Conservation (phyloP, 805 yeast genomes). For the Brettanomyces anomalus region DNA sequence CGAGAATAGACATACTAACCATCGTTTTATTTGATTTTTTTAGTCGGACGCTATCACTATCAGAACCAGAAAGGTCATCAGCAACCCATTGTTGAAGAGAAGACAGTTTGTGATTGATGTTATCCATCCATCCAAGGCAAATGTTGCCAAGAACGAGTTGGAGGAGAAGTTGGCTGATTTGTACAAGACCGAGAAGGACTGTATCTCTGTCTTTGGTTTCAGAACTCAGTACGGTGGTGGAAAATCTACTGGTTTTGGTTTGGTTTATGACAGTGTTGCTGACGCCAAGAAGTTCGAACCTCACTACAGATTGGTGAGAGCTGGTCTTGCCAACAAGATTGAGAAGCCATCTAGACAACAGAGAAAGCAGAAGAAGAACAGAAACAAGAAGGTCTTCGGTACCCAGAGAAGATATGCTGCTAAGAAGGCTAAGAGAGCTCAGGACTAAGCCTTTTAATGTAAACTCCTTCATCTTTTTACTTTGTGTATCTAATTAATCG, state of each 20-base stretch:
- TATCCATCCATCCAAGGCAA: constrained; percentile 98
- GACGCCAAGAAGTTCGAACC: constrained; percentile 99
- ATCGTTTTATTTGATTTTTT: constrained; percentile 10
- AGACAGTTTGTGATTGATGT: constrained; percentile 99
- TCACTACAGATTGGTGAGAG: constrained; percentile 97
- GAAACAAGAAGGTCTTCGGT: constrained; percentile 98
- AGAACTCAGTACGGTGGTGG: constrained; percentile 99
- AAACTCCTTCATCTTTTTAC: constrained; percentile 2
- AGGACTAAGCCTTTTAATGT: constrained; percentile 43
- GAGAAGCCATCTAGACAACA: constrained; percentile 99
- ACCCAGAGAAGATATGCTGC: constrained; percentile 93
- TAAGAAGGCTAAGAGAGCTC: constrained; percentile 83
- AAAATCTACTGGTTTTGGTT: constrained; percentile 98
- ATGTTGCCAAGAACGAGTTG: constrained; percentile 98
- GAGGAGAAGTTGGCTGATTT: constrained; percentile 61
- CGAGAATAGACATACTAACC: constrained; percentile 8
- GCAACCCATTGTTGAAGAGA: constrained; percentile 99
- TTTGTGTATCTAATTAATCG: constrained; percentile 3
- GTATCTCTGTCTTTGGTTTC: constrained; percentile 95
- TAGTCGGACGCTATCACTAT: constrained; percentile 99
- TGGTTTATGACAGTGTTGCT: constrained; percentile 95
- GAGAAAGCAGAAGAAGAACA: constrained; percentile 99
- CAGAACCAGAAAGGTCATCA: constrained; percentile 98
- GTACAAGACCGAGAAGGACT: constrained; percentile 60
- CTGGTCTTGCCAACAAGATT: constrained; percentile 92